These are phyloP conservation scores for Alectoria sarmentosa DNA, from an alignment of 495 filamentous ascomycete genomes.

Conservation along the genomic window DNA sequence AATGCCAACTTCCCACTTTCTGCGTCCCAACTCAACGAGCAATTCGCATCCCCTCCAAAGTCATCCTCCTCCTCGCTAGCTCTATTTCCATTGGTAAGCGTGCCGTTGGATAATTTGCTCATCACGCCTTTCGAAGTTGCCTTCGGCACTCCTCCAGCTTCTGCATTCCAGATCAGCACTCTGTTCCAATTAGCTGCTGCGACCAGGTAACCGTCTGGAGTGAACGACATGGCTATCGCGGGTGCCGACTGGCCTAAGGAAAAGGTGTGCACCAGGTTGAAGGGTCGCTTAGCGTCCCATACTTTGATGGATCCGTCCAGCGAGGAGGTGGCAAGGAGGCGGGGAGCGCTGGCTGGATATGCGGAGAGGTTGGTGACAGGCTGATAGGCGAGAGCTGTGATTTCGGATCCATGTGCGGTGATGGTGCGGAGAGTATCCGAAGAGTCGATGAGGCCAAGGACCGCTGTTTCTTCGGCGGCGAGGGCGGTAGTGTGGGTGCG, in stretches of 20 bases:
- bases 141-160: constrained; percentile 56
- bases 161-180: constrained; percentile 66
- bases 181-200: constrained; percentile 59
- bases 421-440: constrained; percentile 18
- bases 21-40: constrained; percentile 67
- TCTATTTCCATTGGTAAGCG: constrained; percentile 34
- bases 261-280: constrained; percentile 48
- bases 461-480: constrained; percentile 23
- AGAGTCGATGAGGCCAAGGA: constrained; percentile 18
- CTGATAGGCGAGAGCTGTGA: constrained; percentile 39
- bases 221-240: constrained; percentile 58
- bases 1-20: constrained; percentile 69
- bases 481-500: constrained; percentile 22
- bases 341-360: constrained; percentile 26
- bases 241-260: constrained; percentile 41
- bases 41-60: constrained; percentile 28
- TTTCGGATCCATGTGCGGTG: constrained; percentile 38
- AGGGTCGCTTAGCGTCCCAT: constrained; percentile 56
- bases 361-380: constrained; percentile 22
- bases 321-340: constrained; percentile 42
- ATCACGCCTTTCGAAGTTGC: constrained; percentile 51
- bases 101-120: constrained; percentile 17
- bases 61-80: constrained; percentile 22
- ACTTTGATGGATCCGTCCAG: constrained; percentile 59
- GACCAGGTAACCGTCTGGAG: constrained; percentile 64